phyloP scores from a whole-genome alignment of 2,329 filamentous ascomycete species.

The Cyanodermella asteris region DNA sequence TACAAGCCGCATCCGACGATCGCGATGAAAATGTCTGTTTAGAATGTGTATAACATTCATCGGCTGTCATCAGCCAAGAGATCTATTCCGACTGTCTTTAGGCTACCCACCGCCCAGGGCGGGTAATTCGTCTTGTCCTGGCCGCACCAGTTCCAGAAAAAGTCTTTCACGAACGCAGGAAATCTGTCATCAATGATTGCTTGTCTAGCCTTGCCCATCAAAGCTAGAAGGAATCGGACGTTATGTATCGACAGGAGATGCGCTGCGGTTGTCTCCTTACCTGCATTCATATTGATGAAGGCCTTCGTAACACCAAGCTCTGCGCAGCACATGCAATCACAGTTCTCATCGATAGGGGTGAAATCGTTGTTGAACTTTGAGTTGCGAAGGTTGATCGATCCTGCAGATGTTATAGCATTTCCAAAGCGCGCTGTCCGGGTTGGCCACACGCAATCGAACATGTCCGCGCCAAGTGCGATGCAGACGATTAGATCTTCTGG shows the following conservation, averaged over 20 bases:
- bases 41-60: conserved; percentile 6
- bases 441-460: conserved; percentile 99
- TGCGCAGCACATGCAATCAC: conserved; percentile 62
- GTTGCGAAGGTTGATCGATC: conserved; percentile 69
- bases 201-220: conserved; percentile 56
- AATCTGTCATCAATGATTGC: conserved; percentile 66
- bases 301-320: conserved; percentile 67
- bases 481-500: conserved; percentile 90
- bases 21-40: conserved; percentile 98
- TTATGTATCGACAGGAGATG: conserved; percentile 81
- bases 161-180: conserved; percentile 53
- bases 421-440: conserved; percentile 90
- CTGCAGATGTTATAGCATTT: conserved; percentile 65
- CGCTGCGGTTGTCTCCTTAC: conserved; percentile 87
- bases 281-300: conserved; percentile 75
- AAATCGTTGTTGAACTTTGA: conserved; percentile 60
- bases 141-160: conserved; percentile 55
- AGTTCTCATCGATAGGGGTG: conserved; percentile 59
- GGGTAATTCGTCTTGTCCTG: conserved; percentile 48
- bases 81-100: conserved; percentile 62
- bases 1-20: conserved; percentile 85
- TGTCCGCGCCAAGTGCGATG: conserved; percentile 83
- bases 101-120: conserved; percentile 60
- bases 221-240: conserved; percentile 68
- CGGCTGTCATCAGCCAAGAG: too few relatives aligned